These are phyloP conservation scores for Clonostachys sp. DNA, from an alignment of 2,329 filamentous ascomycete genomes.

Conservation along the genomic window DNA sequence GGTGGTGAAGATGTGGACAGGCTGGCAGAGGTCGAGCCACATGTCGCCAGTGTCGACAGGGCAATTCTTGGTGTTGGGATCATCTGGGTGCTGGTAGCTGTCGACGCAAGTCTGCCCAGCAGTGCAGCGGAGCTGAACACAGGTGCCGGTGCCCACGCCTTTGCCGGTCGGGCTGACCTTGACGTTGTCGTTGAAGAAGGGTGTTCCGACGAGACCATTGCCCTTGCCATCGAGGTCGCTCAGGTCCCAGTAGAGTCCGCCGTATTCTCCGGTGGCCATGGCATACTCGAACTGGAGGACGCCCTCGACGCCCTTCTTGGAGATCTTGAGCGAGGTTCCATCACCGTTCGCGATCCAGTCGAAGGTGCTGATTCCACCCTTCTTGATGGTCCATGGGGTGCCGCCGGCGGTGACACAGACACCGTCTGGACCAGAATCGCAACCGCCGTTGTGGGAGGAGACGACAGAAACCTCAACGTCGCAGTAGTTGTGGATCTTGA, in stretches of 20 bases:
- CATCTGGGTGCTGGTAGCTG: constrained; percentile 5
- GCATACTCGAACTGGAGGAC: constrained; percentile 5
- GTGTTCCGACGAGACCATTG: constrained; percentile 4
- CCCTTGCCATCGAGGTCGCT: constrained; percentile 6
- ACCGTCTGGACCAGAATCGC: neutral
- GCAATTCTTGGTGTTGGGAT: constrained; percentile 3
- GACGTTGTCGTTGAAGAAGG: constrained; percentile 2
- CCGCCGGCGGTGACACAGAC: neutral
- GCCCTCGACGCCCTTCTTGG: constrained; percentile 1
- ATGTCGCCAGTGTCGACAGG: constrained; percentile 4
- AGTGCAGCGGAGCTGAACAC: constrained; percentile 1
- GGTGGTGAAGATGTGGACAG: neutral
- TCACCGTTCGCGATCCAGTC: constrained; percentile 1
- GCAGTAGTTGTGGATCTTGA: too few relatives aligned
- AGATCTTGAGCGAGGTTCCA: constrained; percentile 3
- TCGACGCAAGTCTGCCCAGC: constrained; percentile 1
- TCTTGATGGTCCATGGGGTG: neutral
- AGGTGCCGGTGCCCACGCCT: constrained; percentile 1
- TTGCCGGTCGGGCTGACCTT: constrained; percentile 1
- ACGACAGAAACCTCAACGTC: too few relatives aligned
- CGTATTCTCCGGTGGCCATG: neutral
- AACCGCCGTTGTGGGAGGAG: too few relatives aligned
- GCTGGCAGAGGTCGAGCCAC: constrained; percentile 3
- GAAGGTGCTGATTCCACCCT: neutral
- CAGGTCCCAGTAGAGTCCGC: constrained; percentile 3